phyloP scores from a whole-genome alignment of 1,284 basidiomycete species.

The Ganoderma sp. region DNA sequence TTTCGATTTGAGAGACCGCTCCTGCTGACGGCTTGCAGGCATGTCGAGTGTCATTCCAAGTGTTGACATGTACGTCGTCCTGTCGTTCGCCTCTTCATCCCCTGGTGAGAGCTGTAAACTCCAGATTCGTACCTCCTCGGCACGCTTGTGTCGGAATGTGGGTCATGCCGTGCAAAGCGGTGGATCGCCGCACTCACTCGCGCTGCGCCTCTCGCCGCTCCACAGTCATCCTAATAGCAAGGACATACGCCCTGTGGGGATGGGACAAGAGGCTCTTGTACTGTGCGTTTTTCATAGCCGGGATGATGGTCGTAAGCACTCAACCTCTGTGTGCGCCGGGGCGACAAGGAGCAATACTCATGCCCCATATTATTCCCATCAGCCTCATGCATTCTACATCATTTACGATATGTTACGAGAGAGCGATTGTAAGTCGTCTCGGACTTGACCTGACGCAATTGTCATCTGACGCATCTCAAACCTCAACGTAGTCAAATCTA shows the following conservation, averaged over 20 bases:
- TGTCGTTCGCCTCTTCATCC: background rate
- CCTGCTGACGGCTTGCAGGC: background rate
- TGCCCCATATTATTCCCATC: no score
- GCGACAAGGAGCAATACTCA: background rate
- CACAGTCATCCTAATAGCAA: background rate
- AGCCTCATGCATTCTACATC: constrained; percentile 6
- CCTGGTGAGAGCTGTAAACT: background rate
- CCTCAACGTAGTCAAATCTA: background rate
- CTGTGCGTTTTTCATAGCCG: no score
- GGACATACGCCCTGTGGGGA: constrained; percentile 3
- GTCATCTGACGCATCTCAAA: background rate
- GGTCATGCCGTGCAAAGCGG: background rate
- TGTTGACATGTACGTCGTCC: background rate
- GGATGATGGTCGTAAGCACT: constrained; percentile 1
- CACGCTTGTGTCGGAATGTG: background rate
- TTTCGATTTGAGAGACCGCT: background rate
- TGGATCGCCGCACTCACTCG: background rate
- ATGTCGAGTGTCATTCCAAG: background rate
- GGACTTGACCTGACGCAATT: background rate
- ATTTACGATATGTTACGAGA: background rate
- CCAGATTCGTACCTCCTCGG: background rate
- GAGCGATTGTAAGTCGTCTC: background rate
- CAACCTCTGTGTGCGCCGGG: no score
- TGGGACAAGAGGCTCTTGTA: background rate
- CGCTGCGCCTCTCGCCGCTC: background rate